Percentiles rank a stretch among this genome's conserved stretches.
Evolutionary conservation across 1,139 yeast species (phyloP).

Genomic region (Nakaseomyces delphensis): DNA sequence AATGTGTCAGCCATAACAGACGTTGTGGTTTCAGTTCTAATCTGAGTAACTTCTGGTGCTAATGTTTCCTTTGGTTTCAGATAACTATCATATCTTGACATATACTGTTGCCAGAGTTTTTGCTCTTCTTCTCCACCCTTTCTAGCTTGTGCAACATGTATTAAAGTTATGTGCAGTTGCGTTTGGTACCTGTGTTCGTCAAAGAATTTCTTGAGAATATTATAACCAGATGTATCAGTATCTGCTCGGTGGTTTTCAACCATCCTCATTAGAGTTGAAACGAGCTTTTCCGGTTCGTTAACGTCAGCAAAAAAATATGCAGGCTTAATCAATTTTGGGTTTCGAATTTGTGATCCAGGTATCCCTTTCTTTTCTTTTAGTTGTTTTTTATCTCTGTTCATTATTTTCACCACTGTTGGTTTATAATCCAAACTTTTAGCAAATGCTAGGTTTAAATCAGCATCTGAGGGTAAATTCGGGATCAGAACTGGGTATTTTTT

Average conservation of each 20-base stretch:
- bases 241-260: background rate
- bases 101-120: constrained; percentile 31
- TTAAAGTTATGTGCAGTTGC: constrained; percentile 70
- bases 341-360: constrained; percentile 17
- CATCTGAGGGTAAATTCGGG: constrained; percentile 37
- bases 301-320: constrained; percentile 36
- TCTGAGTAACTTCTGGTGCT: background rate
- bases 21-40: background rate
- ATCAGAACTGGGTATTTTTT: constrained; percentile 43
- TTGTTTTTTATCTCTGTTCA: constrained; percentile 20
- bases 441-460: constrained; percentile 39
- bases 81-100: constrained; percentile 12
- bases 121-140: constrained; percentile 25
- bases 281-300: constrained; percentile 14
- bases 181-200: constrained; percentile 38
- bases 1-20: constrained; percentile 34
- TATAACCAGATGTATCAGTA: background rate
- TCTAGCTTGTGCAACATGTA: constrained; percentile 41
- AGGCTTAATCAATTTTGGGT: constrained; percentile 24
- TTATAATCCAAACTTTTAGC: constrained; percentile 42
- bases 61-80: constrained; percentile 8
- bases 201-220: background rate
- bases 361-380: constrained; percentile 11
- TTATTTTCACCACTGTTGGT: constrained; percentile 42
- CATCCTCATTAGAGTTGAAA: background rate